A percentile compares a stretch with the other conserved stretches of the same genome.
phyloP scores from a whole-genome alignment of 202 grass and related monocot species.

The Alloteropsis angusta region DNA sequence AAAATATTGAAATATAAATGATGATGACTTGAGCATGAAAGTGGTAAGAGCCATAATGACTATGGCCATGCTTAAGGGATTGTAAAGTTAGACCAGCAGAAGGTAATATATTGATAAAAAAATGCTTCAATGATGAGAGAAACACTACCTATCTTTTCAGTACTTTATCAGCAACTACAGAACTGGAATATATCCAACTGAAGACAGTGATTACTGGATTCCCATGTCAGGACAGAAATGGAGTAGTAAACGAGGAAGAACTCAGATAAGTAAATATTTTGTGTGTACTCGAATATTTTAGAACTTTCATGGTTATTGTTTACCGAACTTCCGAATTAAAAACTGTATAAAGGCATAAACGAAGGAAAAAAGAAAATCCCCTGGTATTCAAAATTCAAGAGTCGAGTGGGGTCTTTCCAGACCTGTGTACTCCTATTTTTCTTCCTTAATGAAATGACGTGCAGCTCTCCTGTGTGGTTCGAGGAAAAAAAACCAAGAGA shows the following conservation, averaged over 20 bases:
- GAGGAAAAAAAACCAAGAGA: too few species aligned
- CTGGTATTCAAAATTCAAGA: background rate
- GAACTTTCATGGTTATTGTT: background rate
- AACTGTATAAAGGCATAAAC: background rate
- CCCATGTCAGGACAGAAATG: background rate
- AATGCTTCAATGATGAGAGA: background rate
- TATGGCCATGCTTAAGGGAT: background rate
- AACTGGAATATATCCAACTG: background rate
- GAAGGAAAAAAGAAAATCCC: background rate
- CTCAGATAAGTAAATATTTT: background rate
- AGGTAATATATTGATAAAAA: background rate
- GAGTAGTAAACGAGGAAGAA: slow-evolving; percentile 2
- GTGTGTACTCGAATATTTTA: background rate
- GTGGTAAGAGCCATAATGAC: background rate
- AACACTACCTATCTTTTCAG: background rate
- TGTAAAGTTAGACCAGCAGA: background rate
- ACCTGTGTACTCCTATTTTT: too few species aligned
- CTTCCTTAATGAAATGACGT: too few species aligned
- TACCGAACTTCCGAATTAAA: background rate
- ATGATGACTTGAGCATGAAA: background rate
- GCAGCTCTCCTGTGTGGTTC: too few species aligned
- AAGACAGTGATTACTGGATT: background rate
- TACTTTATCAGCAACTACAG: background rate
- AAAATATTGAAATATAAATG: too few species aligned
- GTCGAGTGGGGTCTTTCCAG: too few species aligned